These are phyloP conservation scores for Thuja plicata DNA, from an alignment of 83 land plant species.

Conservation along the genomic window DNA sequence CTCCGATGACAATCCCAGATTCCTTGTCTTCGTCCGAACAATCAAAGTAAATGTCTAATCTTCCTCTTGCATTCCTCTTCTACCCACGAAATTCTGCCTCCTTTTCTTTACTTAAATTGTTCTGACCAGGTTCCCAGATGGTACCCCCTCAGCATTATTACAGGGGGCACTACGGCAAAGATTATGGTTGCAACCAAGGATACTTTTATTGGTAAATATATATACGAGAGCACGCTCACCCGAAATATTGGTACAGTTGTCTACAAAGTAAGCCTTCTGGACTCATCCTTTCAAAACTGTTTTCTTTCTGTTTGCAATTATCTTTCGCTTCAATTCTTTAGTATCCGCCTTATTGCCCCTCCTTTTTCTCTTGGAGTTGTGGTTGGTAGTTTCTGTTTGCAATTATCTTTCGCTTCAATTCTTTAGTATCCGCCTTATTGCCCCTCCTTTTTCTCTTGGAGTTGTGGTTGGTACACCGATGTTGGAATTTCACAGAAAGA, in stretches of 20 bases:
- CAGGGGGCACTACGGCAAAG: conserved; percentile 86
- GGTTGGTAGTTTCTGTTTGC: background rate
- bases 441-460: background rate
- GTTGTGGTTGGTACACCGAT: background rate
- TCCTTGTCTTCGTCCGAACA: conserved; percentile 75
- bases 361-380: background rate
- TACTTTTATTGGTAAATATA: conserved; percentile 69
- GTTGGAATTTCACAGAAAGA: background rate
- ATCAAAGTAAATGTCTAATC: conserved; percentile 33
- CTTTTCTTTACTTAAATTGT: background rate
- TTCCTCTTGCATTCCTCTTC: background rate
- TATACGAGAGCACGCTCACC: conserved; percentile 70
- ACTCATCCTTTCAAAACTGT: background rate
- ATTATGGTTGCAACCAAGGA: conserved; percentile 84
- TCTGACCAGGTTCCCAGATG: conserved; percentile 61
- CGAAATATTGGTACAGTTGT: conserved; percentile 75
- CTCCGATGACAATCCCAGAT: conserved; percentile 73
- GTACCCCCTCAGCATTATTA: conserved; percentile 75
- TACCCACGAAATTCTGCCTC: background rate
- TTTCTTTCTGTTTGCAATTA: background rate
- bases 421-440: background rate
- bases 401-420: background rate
- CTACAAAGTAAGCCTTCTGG: conserved; percentile 47
- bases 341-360: background rate
- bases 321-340: background rate